These are phyloP conservation scores for Fennellomyces sp. DNA, from an alignment of 371 early-diverging fungal genomes.

Conservation along the genomic window DNA sequence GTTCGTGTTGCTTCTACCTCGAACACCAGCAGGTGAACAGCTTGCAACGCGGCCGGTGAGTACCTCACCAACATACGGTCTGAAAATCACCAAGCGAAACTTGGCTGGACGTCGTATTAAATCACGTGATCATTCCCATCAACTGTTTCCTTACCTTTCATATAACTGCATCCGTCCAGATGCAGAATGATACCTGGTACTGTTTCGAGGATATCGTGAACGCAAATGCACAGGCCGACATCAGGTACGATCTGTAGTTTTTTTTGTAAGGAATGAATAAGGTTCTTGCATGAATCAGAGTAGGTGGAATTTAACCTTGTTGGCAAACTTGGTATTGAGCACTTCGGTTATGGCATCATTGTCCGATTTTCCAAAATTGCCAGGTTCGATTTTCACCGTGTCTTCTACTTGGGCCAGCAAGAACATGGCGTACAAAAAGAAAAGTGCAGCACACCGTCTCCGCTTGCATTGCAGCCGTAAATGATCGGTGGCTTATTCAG, in stretches of 20 bases:
- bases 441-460: neutral
- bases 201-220: constrained; percentile 78
- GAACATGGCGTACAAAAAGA: constrained; percentile 71
- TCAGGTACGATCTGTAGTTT: constrained; percentile 76
- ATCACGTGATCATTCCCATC: neutral
- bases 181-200: constrained; percentile 86
- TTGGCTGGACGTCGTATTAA: constrained; percentile 40
- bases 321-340: constrained; percentile 89
- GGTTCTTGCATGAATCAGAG: too few relatives aligned
- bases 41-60: constrained; percentile 79
- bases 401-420: constrained; percentile 80
- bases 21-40: constrained; percentile 69
- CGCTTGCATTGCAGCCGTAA: too few relatives aligned
- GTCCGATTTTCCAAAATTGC: constrained; percentile 74
- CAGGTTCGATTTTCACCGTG: constrained; percentile 82
- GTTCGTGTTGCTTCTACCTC: constrained; percentile 59
- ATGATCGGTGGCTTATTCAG: too few relatives aligned
- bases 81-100: constrained; percentile 88
- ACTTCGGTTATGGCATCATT: constrained; percentile 84
- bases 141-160: constrained; percentile 53
- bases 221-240: constrained; percentile 88
- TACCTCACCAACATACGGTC: constrained; percentile 90
- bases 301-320: constrained; percentile 78
- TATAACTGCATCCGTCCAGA: constrained; percentile 79
- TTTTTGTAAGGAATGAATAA: neutral